These are phyloP conservation scores for Calycina marina DNA, from an alignment of 2,329 filamentous ascomycete species.

Conservation along the genomic window DNA sequence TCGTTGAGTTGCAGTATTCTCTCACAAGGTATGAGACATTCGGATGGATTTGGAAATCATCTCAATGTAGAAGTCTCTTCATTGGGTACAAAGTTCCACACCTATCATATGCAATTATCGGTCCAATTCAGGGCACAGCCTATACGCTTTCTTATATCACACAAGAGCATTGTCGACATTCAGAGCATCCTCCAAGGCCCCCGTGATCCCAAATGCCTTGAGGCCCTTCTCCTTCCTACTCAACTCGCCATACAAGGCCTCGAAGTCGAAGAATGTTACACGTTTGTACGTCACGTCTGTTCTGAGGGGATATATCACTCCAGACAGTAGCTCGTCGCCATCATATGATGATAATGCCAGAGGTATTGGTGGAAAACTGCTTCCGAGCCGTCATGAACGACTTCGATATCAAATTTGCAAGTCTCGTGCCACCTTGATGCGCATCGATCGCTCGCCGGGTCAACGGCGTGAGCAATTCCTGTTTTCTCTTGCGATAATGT, in stretches of 20 bases:
- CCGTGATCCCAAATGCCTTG: slow-evolving; percentile 7
- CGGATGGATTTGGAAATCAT: too few species aligned
- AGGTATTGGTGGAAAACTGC: slow-evolving; percentile 8
- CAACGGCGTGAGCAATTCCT: too few species aligned
- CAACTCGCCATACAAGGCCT: not conserved
- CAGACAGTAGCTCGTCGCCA: slow-evolving; percentile 7
- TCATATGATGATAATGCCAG: too few species aligned
- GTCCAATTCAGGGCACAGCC: slow-evolving; percentile 6
- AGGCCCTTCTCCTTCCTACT: slow-evolving; percentile 4
- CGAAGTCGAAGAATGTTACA: slow-evolving; percentile 7
- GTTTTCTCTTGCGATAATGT: too few species aligned
- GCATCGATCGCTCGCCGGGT: too few species aligned
- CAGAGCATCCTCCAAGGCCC: slow-evolving; percentile 5
- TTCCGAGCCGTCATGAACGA: slow-evolving; percentile 7
- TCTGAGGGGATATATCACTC: slow-evolving; percentile 9
- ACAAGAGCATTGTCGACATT: slow-evolving; percentile 4
- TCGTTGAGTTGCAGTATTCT: too few species aligned
- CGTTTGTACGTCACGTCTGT: slow-evolving; percentile 11
- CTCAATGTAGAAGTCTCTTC: too few species aligned
- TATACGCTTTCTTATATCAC: slow-evolving; percentile 9
- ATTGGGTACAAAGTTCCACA: too few species aligned
- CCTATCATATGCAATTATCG: too few species aligned
- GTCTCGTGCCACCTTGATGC: slow-evolving; percentile 7
- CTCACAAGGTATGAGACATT: too few species aligned
- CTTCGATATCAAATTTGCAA: slow-evolving; percentile 5